Conservation (phyloP, 305 asterid genomes). For the Fraxinus xanthoxyloides region DNA sequence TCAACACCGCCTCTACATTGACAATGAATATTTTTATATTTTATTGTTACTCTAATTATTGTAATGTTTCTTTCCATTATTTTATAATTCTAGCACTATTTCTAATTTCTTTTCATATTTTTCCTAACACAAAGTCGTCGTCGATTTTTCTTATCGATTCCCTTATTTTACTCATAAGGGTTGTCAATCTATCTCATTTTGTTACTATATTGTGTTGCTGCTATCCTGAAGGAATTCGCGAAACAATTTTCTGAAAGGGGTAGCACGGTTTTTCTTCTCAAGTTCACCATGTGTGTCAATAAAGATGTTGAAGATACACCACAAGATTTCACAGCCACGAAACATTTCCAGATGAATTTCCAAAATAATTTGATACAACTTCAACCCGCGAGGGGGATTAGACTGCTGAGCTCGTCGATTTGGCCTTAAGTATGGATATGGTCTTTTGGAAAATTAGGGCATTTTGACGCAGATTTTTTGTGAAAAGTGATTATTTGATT, state of each 20-base stretch:
- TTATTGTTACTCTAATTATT: no score
- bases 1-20: no score
- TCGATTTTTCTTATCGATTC: not conserved
- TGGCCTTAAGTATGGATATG: constrained; percentile 24
- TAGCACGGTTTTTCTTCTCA: no score
- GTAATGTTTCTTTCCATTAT: no score
- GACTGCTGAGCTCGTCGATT: not conserved
- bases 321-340: constrained; percentile 25
- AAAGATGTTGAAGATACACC: constrained; percentile 8
- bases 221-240: constrained; percentile 11
- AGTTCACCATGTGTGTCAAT: constrained; percentile 44
- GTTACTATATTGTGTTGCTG: not conserved
- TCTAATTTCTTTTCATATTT: no score
- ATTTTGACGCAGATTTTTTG: not conserved
- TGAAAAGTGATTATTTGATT: no score
- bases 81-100: no score
- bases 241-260: constrained; percentile 25
- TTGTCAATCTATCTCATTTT: not conserved
- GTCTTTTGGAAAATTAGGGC: constrained; percentile 3
- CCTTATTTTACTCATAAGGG: not conserved
- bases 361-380: constrained; percentile 29
- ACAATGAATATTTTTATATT: no score
- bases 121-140: not conserved
- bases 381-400: constrained; percentile 36
- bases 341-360: constrained; percentile 38